Evolutionary conservation across 345 rosid species (phyloP).

Genomic region (Euphorbia tirucalli): DNA sequence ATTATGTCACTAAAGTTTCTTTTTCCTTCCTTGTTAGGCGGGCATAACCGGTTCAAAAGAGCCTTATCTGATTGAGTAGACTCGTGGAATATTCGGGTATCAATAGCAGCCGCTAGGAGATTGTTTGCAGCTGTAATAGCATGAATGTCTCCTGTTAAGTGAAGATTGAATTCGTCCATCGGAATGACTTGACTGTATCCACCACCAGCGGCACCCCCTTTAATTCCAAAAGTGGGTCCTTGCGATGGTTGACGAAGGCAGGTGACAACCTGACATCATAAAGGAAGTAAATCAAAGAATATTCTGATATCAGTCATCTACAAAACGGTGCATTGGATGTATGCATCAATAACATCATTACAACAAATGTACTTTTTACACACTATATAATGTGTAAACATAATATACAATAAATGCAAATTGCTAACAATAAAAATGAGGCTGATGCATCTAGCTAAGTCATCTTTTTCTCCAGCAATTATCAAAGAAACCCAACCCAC

Average conservation of each 20-base stretch:
- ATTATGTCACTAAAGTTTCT: conserved; percentile 75
- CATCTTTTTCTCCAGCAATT: background rate
- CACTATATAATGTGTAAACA: background rate
- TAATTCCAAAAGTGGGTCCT: conserved; percentile 99
- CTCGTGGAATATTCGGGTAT: conserved; percentile 94
- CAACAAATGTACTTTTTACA: background rate
- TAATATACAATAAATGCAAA: background rate
- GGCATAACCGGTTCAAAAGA: conserved; percentile 81
- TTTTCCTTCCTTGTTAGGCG: conserved; percentile 81
- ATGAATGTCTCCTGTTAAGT: conserved; percentile 96
- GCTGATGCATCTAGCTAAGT: background rate
- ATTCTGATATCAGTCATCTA: too few species aligned
- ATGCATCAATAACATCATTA: background rate
- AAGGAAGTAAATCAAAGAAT: background rate
- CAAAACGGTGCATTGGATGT: background rate
- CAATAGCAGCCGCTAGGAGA: conserved; percentile 98
- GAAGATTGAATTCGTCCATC: conserved; percentile 99
- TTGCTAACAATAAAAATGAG: background rate
- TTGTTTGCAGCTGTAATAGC: conserved; percentile 99
- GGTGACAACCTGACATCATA: conserved; percentile 68
- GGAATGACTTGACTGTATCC: conserved; percentile 99
- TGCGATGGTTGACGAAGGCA: conserved; percentile 99
- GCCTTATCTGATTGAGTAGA: conserved; percentile 93
- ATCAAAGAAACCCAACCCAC: background rate
- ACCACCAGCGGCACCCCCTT: conserved; percentile 99